Evolutionary conservation across 305 asterid species (phyloP), one percentile per base, ranked within the genome.

Genomic region (Coffea humblotiana): DNA sequence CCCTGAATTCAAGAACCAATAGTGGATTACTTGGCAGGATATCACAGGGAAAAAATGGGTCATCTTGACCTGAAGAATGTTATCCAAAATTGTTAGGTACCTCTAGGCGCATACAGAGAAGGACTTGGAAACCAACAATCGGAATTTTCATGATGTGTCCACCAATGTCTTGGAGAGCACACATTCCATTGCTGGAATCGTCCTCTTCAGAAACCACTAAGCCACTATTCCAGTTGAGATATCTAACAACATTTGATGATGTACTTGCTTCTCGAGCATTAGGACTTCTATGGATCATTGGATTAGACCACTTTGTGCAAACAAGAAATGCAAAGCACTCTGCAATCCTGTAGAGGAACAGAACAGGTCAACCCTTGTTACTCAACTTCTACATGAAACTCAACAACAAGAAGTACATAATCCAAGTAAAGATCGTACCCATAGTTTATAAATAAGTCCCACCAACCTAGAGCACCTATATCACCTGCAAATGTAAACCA

Each of bases 311-410:
- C 89, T 90, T 94, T 71, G 98, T 96, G 89, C 99, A 96, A 80
- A 96, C 97, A 89, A 96, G 98, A 88, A 94, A 96, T 2, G 99
- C 97, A 88, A 96, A 94, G 90, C 98, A 96, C 90, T 96, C 98
- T 12, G 97, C 98, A 77, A 96, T 90, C 81, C 99, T 96, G 85
- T 47, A 81, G 83, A 85, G 82, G 79, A 52, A 82, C 40, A 76
- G 83, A 81, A 86, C 8, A 51, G 58, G 64, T 58, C 32, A 80
- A 69, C 49, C 68, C 79, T 85, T 80, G 82, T 78, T 75, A 80
- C 51, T 65, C 54, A 75, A 69, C 75, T 64, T 64, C n/a, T 65
- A 64, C 87, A 68, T 75, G 47, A 60, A 70, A 77, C 60, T 40
- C 18, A 23, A 43, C 25, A 45, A 79, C 66, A 45, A 25, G 21